Evolutionary conservation across 305 asterid genomes (phyloP).

Genomic region (Plantago lanceolata): DNA sequence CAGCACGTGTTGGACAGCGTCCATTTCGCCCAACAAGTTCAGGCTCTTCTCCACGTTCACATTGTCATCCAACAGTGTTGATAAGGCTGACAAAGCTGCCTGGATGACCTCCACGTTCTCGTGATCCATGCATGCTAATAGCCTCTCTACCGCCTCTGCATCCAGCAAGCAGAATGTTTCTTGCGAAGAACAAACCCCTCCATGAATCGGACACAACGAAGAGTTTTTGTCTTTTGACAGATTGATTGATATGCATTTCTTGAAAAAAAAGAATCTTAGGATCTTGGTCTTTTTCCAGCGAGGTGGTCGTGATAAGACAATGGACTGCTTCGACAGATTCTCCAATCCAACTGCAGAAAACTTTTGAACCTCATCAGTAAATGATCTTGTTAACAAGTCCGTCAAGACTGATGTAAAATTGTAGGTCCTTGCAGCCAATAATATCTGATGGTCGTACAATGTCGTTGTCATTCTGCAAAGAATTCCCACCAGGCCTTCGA

Average conservation of each 20-base stretch:
- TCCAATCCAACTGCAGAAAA: slow-evolving; percentile 56
- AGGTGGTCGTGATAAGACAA: slow-evolving; percentile 52
- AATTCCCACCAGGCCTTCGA: slow-evolving; percentile 76
- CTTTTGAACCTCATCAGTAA: slow-evolving; percentile 65
- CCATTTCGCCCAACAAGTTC: slow-evolving; percentile 42
- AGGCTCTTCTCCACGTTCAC: slow-evolving; percentile 61
- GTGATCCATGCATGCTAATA: slow-evolving; percentile 57
- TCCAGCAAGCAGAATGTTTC: slow-evolving; percentile 70
- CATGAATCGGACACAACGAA: slow-evolving; percentile 55
- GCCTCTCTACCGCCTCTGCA: slow-evolving; percentile 63
- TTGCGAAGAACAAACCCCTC: slow-evolving; percentile 69
- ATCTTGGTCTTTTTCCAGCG: slow-evolving; percentile 38
- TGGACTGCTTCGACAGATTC: slow-evolving; percentile 59
- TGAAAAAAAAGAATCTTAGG: slow-evolving; percentile 30
- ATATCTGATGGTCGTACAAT: slow-evolving; percentile 55
- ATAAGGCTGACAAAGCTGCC: slow-evolving; percentile 68
- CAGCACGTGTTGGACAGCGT: slow-evolving; percentile 42
- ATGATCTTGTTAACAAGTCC: slow-evolving; percentile 51
- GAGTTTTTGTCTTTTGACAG: slow-evolving; percentile 29
- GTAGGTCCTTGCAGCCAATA: slow-evolving; percentile 42
- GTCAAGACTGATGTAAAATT: slow-evolving; percentile 53
- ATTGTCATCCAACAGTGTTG: slow-evolving; percentile 65
- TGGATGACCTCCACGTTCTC: slow-evolving; percentile 61
- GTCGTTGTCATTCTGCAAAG: slow-evolving; percentile 75
- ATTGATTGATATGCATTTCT: slow-evolving; percentile 39